Conservation (phyloP, 164 flowering plant species). For the Brasenia schreberi region DNA sequence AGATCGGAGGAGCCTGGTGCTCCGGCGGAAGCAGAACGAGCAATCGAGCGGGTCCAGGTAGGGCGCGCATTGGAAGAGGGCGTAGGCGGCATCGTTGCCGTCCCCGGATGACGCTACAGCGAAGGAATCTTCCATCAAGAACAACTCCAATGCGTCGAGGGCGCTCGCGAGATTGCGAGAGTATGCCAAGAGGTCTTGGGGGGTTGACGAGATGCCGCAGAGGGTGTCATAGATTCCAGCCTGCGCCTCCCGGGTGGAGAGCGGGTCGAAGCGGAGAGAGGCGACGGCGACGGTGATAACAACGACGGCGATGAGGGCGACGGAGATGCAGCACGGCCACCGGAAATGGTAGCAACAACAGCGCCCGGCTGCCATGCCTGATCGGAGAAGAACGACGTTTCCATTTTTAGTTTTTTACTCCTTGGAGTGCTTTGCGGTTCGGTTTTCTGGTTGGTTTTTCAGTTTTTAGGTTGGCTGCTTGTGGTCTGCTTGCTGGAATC, state of each 20-base stretch:
- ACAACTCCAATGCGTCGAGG: background rate
- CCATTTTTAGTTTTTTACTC: no score
- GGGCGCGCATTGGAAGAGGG: slow-evolving; percentile 43
- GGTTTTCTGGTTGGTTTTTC: no score
- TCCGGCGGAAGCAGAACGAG: slow-evolving; percentile 52
- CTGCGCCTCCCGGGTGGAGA: background rate
- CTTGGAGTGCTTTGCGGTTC: no score
- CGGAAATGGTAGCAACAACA: no score
- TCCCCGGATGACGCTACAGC: background rate
- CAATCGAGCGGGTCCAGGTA: slow-evolving; percentile 60
- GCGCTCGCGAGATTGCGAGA: background rate
- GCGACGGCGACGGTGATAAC: background rate
- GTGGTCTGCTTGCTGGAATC: no score
- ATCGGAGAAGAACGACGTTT: no score
- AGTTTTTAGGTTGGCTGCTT: no score
- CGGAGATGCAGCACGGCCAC: background rate
- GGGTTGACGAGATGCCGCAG: background rate
- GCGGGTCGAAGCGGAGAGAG: background rate
- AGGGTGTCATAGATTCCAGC: background rate
- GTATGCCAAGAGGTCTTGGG: background rate
- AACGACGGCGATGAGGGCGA: background rate
- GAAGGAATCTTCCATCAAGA: background rate
- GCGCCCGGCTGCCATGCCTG: no score
- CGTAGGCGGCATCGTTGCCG: slow-evolving; percentile 19
- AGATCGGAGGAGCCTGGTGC: slow-evolving; percentile 35